Base-by-base conservation (phyloP, 2,329 filamentous ascomycete species). In the Pseudogymnoascus sp. region DNA sequence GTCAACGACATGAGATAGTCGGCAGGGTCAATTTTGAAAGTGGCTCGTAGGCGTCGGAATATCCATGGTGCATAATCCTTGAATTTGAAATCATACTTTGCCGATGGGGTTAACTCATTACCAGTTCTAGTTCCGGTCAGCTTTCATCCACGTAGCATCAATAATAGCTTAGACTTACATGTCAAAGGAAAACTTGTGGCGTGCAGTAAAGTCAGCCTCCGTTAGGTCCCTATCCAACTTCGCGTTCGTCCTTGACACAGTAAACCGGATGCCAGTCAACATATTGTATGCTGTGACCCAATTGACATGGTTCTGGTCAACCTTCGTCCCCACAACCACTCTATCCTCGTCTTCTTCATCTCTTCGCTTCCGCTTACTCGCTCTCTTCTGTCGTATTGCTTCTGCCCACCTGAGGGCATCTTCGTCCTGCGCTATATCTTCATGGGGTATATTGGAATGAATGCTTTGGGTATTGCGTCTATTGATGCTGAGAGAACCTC, bases 31-130 rank as follows among this genome's bases (percentile, higher is more conserved):
- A 97, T 85, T 70, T 89, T 87, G 79, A 99, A 99, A 67, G 89
- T 89, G 59, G 86, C 81, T 68, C 95, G 90, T 46, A 99, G 83
- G 77, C 92, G 91, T 71, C 95, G 91, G 78, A 99, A 99, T 64
- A 99, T 95, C 93, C 93, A 97, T 64, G 95, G 95, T n/a, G 93
- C 93, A 76, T 99, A 99, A 78, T 99, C 95, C 79, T 99, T 99
- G 83, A 99, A 99, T 77, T 99, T 99, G 86, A 99, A 99, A 79
- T 99, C 95, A 80, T 99, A 99, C 78, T 99, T 97, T 69, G 95
- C 93, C 66, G 93, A 97, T 21, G 95, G 95, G 4, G 96, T 96
- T 74, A 99, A 81, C 79, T 99, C 95, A 75, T 97, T 97, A 68
- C 95, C 95, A 68, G 93, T 96, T 73, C 90, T 93, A 64, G 61